Evolutionary conservation across 1,139 yeast genomes (phyloP).

Genomic region (Martiniozyma asiatica): DNA sequence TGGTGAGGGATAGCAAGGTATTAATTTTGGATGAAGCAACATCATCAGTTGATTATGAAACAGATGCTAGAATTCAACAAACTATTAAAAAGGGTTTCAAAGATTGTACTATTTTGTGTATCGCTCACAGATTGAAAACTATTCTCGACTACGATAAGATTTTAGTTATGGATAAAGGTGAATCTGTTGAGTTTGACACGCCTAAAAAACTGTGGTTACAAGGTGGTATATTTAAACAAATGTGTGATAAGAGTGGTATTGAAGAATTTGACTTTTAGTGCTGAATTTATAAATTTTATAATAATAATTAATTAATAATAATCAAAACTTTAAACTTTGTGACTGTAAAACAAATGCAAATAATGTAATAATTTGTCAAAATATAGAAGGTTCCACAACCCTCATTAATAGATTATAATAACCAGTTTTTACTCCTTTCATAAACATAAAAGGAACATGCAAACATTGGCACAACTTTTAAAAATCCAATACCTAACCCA

Average conservation of each 20-base stretch:
- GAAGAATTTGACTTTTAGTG: slow-evolving; percentile 10
- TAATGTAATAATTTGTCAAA: too few relatives aligned
- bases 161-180: slow-evolving; percentile 39
- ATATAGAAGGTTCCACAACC: too few relatives aligned
- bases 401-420: too few relatives aligned
- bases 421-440: slow-evolving; percentile 36
- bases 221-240: slow-evolving; percentile 24
- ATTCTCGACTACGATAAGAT: slow-evolving; percentile 39
- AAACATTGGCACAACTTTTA: slow-evolving; percentile 93
- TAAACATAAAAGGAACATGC: slow-evolving; percentile 93
- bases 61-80: slow-evolving; percentile 38
- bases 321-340: too few relatives aligned
- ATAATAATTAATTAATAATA: too few relatives aligned
- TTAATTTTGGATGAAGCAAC: slow-evolving; percentile 47
- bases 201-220: slow-evolving; percentile 30
- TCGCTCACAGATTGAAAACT: slow-evolving; percentile 45
- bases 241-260: slow-evolving; percentile 27
- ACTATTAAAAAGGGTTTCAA: slow-evolving; percentile 35
- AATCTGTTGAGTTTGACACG: slow-evolving; percentile 35
- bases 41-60: slow-evolving; percentile 44
- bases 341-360: too few relatives aligned
- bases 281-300: too few relatives aligned
- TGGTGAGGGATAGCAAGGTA: slow-evolving; percentile 37
- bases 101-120: slow-evolving; percentile 39
- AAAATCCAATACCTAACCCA: slow-evolving; percentile 88